Evolutionary conservation across 1,284 basidiomycete genomes (phyloP), one percentile per base, ranked within the genome.

Genomic region (Termitomyces sp.): DNA sequence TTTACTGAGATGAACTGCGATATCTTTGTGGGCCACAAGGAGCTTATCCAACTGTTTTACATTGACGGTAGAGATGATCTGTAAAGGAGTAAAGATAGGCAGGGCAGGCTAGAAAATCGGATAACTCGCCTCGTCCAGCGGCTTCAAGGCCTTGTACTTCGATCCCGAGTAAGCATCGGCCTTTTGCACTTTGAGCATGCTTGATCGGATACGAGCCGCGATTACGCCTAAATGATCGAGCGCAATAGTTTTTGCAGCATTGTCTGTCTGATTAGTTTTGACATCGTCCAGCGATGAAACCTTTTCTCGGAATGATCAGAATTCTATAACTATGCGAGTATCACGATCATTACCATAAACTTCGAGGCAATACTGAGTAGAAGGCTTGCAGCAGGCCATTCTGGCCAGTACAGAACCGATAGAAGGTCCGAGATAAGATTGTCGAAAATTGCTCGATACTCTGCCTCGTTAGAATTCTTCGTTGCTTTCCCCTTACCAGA

Each of bases 221-320:
- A 98, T 91, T n/a, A 88, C 78, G 6, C 95, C 95, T 0, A 98
- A 77, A 69, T 98, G 92, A 67, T 99, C 96, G 24, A 98, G 76
- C 0, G 94, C 92, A 57, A 98, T 83, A 0, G 83, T 85, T 68
- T 93, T 94, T 0, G 88, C 84, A 0, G 90, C 90, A 62, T 89
- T 92, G 62, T 96, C 94, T 4, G 68, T 65, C 49, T 74, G 74
- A 4, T 78, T 77, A 5, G 79, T 81, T 15, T 93, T 94, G 36
- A 87, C 76, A 62, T 97, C 94, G 55, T 94, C 89, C 17, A 95
- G 70, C 0, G 86, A 86, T 4, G 82, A 74, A 19, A 92, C 84
- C 90, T 91, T 31, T 53, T 46, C 24, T 30, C 21, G 10, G 8
- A 5, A 26, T 30, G 34, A 39, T 44, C 15, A 52, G 10, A n/a